Conservation (phyloP, 352 stramenopile genomes). For the Saprolegnia parasitica region DNA sequence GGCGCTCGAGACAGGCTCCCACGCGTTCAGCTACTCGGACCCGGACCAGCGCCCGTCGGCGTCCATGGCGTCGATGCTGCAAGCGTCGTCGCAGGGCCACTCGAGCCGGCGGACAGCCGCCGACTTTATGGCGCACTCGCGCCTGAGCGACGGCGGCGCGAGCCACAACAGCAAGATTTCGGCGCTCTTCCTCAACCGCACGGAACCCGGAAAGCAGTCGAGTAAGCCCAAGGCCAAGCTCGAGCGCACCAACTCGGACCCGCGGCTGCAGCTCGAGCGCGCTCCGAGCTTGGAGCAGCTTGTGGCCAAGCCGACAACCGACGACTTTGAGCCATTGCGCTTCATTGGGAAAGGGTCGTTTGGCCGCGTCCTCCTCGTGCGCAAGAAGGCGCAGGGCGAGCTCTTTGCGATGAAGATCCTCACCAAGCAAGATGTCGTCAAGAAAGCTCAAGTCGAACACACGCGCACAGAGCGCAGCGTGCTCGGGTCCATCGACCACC, state of each 20-base stretch:
- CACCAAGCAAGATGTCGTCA: slow-evolving; percentile 68
- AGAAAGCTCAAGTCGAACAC: slow-evolving; percentile 82
- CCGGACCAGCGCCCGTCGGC: neutral
- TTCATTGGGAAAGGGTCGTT: slow-evolving; percentile 92
- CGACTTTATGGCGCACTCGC: slow-evolving; percentile 53
- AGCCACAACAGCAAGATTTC: neutral
- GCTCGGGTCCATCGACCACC: slow-evolving; percentile 70
- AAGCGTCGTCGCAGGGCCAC: slow-evolving; percentile 39
- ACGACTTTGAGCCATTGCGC: slow-evolving; percentile 85
- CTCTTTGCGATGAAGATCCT: slow-evolving; percentile 83
- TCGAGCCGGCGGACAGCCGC: slow-evolving; percentile 61
- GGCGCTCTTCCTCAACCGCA: slow-evolving; percentile 15
- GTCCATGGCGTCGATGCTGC: slow-evolving; percentile 1
- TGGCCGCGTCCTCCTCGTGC: slow-evolving; percentile 87
- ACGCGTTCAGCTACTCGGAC: slow-evolving; percentile 15
- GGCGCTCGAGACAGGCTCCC: slow-evolving; percentile 8
- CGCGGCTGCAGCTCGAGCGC: neutral
- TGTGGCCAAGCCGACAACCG: slow-evolving; percentile 61
- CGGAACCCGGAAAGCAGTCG: slow-evolving; percentile 1
- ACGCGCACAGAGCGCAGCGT: slow-evolving; percentile 79
- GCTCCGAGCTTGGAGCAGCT: neutral
- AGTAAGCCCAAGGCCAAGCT: neutral
- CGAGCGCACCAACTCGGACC: slow-evolving; percentile 2
- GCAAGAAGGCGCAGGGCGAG: slow-evolving; percentile 70
- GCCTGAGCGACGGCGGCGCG: neutral